Percentiles rank a stretch among this genome's conserved stretches.
phyloP scores from a whole-genome alignment of 2,329 filamentous ascomycete genomes.

The Hypoxylon sp. region DNA sequence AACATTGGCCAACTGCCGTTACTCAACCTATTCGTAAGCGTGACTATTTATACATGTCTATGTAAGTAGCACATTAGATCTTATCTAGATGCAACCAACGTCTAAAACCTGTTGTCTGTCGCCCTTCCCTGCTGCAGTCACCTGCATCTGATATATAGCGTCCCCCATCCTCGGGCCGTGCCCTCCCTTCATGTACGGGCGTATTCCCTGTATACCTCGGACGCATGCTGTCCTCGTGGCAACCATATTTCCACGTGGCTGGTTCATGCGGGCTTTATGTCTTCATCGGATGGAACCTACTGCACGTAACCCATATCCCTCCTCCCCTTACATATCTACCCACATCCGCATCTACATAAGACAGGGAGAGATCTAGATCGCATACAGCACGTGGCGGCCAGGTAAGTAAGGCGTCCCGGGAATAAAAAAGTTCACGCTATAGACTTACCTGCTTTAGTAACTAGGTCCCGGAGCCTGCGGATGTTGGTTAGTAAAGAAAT shows the following conservation, averaged over 20 bases:
- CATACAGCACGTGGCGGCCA: conserved; percentile 6
- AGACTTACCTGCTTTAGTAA: neutral
- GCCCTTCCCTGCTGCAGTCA: neutral
- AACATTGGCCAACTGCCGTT: conserved; percentile 1
- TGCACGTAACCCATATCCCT: neutral
- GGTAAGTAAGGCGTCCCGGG: neutral
- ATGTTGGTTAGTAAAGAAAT: neutral
- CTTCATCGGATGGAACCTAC: neutral
- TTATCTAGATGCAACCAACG: conserved; percentile 7
- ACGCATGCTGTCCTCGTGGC: neutral
- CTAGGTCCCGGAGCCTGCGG: neutral
- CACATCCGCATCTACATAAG: neutral
- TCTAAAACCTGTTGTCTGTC: neutral
- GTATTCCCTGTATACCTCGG: neutral
- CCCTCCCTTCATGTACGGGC: neutral
- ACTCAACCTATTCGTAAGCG: neutral
- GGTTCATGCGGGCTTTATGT: neutral
- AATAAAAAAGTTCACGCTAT: neutral
- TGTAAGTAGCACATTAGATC: neutral
- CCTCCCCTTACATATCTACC: conserved; percentile 2
- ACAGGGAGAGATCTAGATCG: neutral
- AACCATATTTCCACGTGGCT: conserved; percentile 9
- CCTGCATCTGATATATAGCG: neutral
- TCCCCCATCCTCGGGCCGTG: neutral
- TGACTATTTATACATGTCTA: conserved; percentile 6